Conservation (phyloP, 371 early-diverging fungal genomes). For the Zychaea mexicana region DNA sequence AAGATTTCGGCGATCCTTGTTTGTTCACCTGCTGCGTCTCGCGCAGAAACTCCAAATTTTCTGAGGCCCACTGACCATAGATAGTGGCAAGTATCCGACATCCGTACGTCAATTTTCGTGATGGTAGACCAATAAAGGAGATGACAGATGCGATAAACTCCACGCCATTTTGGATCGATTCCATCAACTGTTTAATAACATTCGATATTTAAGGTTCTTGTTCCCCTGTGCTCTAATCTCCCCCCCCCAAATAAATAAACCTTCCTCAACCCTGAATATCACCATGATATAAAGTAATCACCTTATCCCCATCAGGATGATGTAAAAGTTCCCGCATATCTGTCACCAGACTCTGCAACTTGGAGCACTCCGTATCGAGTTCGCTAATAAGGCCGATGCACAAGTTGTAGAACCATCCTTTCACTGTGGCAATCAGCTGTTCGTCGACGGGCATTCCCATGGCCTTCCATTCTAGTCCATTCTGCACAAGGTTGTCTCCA, state of each 20-base stretch:
- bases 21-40: conserved; percentile 14
- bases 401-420: conserved; percentile 41
- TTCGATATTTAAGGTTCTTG: neutral
- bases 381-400: conserved; percentile 34
- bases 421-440: conserved; percentile 32
- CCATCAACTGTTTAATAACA: conserved; percentile 34
- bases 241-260: too few species aligned
- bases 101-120: conserved; percentile 26
- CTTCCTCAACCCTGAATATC: neutral
- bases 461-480: conserved; percentile 51
- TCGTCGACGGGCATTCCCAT: conserved; percentile 52
- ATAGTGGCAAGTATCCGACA: conserved; percentile 33
- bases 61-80: conserved; percentile 42
- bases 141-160: conserved; percentile 38
- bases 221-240: neutral
- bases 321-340: conserved; percentile 29
- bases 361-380: conserved; percentile 38
- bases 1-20: neutral
- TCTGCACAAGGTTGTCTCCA: conserved; percentile 42
- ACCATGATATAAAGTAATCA: neutral
- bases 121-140: conserved; percentile 34
- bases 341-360: conserved; percentile 26
- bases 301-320: conserved; percentile 33
- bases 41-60: conserved; percentile 31
- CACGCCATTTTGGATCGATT: conserved; percentile 35